Conservation (phyloP, 2,329 filamentous ascomycete genomes). For the Phyllosticta capitalensis region DNA sequence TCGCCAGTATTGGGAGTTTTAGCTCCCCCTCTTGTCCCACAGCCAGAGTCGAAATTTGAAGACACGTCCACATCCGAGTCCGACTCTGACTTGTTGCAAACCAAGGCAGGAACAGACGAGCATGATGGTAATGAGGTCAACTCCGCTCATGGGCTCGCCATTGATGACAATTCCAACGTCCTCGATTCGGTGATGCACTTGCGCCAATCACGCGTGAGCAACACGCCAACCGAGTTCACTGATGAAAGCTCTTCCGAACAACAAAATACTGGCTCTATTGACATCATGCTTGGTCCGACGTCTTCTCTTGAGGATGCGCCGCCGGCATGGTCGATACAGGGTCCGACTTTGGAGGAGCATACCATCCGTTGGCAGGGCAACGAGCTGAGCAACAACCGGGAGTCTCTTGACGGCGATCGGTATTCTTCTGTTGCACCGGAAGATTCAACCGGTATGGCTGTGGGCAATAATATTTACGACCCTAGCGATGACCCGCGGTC, state of each 20-base stretch:
- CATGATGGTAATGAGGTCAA: not conserved
- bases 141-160: not conserved
- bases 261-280: constrained; percentile 44
- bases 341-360: not conserved
- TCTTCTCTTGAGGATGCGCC: constrained; percentile 16
- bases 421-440: constrained; percentile 27
- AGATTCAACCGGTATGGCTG: constrained; percentile 29
- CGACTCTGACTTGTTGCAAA: not conserved
- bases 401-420: constrained; percentile 20
- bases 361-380: constrained; percentile 6
- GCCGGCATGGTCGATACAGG: constrained; percentile 2
- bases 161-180: constrained; percentile 16
- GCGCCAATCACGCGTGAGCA: constrained; percentile 23
- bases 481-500: constrained; percentile 11
- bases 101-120: not conserved
- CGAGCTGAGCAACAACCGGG: not conserved
- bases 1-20: constrained; percentile 54
- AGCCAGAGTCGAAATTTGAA: not conserved
- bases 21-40: not conserved
- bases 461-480: constrained; percentile 14
- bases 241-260: not conserved
- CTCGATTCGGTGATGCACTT: constrained; percentile 41
- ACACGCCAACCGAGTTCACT: not conserved
- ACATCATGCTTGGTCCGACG: constrained; percentile 44
- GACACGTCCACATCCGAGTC: not conserved